phyloP scores from a whole-genome alignment of 345 rosid species.

The Limnanthes douglasii region DNA sequence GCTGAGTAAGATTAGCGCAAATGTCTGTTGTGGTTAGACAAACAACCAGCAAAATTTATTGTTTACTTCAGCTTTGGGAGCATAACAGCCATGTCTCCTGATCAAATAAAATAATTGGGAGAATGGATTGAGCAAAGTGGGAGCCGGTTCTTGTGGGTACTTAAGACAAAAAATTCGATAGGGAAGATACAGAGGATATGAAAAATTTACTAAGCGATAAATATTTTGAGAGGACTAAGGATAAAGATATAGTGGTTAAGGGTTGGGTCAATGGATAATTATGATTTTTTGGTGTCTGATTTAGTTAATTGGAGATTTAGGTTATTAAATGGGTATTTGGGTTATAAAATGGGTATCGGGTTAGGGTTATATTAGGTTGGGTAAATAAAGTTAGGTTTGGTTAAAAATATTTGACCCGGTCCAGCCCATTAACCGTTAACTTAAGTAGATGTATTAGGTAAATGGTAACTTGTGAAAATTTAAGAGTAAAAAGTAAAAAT shows the following conservation, averaged over 20 bases:
- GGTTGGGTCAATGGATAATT: constrained; percentile 30
- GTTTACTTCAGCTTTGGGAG: constrained; percentile 39
- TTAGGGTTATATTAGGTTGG: too few species aligned
- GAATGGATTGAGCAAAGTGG: constrained; percentile 25
- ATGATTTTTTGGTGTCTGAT: too few species aligned
- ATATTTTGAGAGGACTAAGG: constrained; percentile 9
- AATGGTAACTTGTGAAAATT: too few species aligned
- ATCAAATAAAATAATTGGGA: constrained; percentile 28
- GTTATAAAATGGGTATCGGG: too few species aligned
- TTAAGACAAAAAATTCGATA: constrained; percentile 21
- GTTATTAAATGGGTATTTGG: too few species aligned
- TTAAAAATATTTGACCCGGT: too few species aligned
- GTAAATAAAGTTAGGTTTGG: too few species aligned
- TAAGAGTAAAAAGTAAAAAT: too few species aligned
- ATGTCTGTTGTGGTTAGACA: constrained; percentile 20
- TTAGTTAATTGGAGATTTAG: too few species aligned
- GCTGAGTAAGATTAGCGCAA: constrained; percentile 2
- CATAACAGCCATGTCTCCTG: constrained; percentile 20
- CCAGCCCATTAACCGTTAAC: too few species aligned
- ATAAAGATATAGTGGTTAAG: constrained; percentile 19
- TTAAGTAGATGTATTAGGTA: too few species aligned
- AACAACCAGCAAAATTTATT: constrained; percentile 20
- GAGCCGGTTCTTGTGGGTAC: too few species aligned
- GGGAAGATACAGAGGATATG: constrained; percentile 21
- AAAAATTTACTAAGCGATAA: constrained; percentile 14